Conservation (phyloP, 1,284 basidiomycete species). For the Leccinum fuscescens region DNA sequence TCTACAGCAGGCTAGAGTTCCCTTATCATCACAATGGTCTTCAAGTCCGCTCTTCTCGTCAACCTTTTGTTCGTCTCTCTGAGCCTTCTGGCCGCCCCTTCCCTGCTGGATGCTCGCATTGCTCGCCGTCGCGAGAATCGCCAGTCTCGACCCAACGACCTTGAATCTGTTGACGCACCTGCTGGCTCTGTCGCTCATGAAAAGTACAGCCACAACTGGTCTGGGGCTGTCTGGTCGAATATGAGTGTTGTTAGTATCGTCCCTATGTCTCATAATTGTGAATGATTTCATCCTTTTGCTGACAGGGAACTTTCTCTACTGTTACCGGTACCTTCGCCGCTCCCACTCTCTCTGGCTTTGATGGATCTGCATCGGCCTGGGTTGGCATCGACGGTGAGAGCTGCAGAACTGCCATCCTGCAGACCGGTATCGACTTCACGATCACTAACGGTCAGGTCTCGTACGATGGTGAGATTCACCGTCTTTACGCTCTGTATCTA, state of each 20-base stretch:
- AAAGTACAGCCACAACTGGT: background rate
- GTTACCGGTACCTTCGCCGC: background rate
- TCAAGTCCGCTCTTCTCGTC: background rate
- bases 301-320: background rate
- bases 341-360: background rate
- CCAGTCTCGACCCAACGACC: background rate
- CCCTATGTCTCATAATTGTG: background rate
- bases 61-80: background rate
- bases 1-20: background rate
- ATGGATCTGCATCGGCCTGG: background rate
- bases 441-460: background rate
- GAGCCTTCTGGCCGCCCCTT: background rate
- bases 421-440: background rate
- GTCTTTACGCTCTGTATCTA: background rate
- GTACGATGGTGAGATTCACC: background rate
- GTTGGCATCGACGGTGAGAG: background rate
- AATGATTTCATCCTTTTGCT: background rate
- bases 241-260: background rate
- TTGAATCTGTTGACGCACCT: background rate
- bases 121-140: background rate
- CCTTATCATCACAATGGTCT: background rate
- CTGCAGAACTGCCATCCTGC: background rate
- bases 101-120: background rate
- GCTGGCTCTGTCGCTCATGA: background rate
- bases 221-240: background rate